Evolutionary conservation across 139 green algal species (phyloP).

Genomic region (Trebouxia sp.): DNA sequence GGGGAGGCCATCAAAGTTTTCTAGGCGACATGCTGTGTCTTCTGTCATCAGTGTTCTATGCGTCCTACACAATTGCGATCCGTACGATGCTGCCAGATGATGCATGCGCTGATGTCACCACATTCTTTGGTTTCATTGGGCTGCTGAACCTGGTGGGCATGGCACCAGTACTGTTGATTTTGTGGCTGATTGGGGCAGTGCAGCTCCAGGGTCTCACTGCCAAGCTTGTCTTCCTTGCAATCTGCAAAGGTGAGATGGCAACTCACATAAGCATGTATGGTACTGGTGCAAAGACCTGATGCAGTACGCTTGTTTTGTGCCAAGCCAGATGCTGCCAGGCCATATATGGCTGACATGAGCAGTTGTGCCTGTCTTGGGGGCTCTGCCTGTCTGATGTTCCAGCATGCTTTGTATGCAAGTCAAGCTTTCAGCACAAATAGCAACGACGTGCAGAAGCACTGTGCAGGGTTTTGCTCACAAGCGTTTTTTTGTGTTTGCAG

Average conservation of each 20-base stretch:
- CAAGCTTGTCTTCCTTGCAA: conserved; percentile 13
- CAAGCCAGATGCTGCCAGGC: neutral
- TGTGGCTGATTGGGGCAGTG: conserved; percentile 30
- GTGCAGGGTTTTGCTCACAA: neutral
- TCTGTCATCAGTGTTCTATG: conserved; percentile 79
- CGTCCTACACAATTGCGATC: conserved; percentile 76
- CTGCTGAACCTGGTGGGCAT: conserved; percentile 61
- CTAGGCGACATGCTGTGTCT: conserved; percentile 81
- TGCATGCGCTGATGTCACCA: conserved; percentile 52
- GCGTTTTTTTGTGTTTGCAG: conserved; percentile 38
- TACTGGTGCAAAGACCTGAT: neutral
- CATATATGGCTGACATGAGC: neutral
- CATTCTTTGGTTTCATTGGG: conserved; percentile 87
- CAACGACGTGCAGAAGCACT: neutral
- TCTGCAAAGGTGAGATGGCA: conserved; percentile 43
- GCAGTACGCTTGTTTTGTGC: neutral
- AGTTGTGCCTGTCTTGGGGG: neutral
- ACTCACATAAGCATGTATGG: neutral
- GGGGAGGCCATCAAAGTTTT: conserved; percentile 27
- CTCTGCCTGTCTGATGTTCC: neutral
- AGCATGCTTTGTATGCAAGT: neutral
- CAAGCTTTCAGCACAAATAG: neutral
- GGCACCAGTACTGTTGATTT: conserved; percentile 48
- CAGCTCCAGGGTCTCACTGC: conserved; percentile 38
- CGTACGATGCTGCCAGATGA: conserved; percentile 62